A percentile compares a stretch with the other conserved stretches of the same genome.
Conservation (phyloP, 1,284 basidiomycete genomes). For the Sanguinoderma infundibulare region DNA sequence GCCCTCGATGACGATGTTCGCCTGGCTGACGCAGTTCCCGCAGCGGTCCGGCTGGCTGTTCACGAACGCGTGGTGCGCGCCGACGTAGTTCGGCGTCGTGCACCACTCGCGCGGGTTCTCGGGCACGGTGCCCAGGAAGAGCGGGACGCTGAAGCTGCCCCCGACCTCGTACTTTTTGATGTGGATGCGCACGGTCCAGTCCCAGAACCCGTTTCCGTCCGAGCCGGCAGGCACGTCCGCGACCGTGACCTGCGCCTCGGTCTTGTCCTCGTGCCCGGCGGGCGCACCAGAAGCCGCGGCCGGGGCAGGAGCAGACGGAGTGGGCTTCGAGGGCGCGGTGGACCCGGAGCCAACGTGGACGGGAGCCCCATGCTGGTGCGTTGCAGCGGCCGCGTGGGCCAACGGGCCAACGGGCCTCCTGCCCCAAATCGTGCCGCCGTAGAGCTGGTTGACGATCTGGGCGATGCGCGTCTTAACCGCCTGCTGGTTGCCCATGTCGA, state of each 20-base stretch:
- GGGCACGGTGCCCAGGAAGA: conserved; percentile 47
- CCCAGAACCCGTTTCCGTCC: conserved; percentile 15
- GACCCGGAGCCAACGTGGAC: too few relatives aligned
- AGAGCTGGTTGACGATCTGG: conserved; percentile 36
- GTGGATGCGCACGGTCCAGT: conserved; percentile 47
- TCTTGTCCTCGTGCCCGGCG: conserved; percentile 3
- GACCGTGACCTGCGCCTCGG: neutral
- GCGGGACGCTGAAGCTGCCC: conserved; percentile 41
- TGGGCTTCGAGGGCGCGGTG: neutral
- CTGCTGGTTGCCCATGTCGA: conserved; percentile 35
- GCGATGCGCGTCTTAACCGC: conserved; percentile 40
- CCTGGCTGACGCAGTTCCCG: conserved; percentile 11
- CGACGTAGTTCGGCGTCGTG: conserved; percentile 38
- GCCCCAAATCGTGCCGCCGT: too few relatives aligned
- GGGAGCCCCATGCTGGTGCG: too few relatives aligned
- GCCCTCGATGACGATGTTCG: conserved; percentile 50
- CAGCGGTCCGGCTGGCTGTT: conserved; percentile 31
- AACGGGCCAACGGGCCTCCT: too few relatives aligned
- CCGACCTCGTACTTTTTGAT: conserved; percentile 47
- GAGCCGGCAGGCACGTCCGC: neutral
- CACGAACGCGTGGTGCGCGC: conserved; percentile 43
- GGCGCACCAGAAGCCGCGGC: neutral
- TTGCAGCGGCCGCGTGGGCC: too few relatives aligned
- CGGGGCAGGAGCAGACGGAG: neutral
- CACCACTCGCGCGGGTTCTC: conserved; percentile 39